Evolutionary conservation across 345 rosid genomes (phyloP).

Genomic region (Heritiera fomes): DNA sequence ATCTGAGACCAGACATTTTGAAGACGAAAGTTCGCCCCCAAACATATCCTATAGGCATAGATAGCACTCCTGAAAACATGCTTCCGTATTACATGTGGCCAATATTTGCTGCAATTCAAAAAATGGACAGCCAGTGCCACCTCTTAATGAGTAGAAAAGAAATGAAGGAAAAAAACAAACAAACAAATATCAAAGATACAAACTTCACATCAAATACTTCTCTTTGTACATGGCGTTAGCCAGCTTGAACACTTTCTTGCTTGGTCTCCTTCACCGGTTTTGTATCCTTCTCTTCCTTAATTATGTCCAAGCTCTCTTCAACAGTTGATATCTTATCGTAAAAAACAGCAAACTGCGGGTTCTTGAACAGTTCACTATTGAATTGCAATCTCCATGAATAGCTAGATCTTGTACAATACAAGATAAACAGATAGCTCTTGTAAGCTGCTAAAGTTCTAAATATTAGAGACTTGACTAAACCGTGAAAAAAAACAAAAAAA

Average conservation of each 20-base stretch:
- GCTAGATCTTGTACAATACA: not conserved
- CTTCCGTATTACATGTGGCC: slow-evolving; percentile 3
- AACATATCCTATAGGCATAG: not conserved
- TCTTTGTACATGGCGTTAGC: not conserved
- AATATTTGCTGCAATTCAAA: slow-evolving; percentile 5
- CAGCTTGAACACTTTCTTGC: not conserved
- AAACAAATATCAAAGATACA: not conserved
- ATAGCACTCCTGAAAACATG: not conserved
- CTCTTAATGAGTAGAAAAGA: not conserved
- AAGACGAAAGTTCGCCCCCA: not conserved
- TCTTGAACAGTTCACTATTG: slow-evolving; percentile 55
- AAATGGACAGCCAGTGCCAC: not conserved
- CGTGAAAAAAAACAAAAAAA: not conserved
- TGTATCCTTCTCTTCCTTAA: slow-evolving; percentile 48
- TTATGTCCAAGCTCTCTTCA: slow-evolving; percentile 54
- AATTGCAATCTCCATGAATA: not conserved
- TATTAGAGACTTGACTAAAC: not conserved
- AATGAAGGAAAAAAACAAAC: no score
- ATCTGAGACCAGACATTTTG: no score
- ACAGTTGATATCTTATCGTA: slow-evolving; percentile 32
- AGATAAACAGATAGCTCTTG: not conserved
- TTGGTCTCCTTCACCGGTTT: slow-evolving; percentile 27
- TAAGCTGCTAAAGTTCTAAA: not conserved
- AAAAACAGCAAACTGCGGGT: slow-evolving; percentile 26
- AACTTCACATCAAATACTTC: not conserved